Percentiles rank a stretch among this genome's conserved stretches.
These are phyloP conservation scores for Tetrapisispora phaffii DNA, from an alignment of 805 yeast species.

Conservation along the genomic window DNA sequence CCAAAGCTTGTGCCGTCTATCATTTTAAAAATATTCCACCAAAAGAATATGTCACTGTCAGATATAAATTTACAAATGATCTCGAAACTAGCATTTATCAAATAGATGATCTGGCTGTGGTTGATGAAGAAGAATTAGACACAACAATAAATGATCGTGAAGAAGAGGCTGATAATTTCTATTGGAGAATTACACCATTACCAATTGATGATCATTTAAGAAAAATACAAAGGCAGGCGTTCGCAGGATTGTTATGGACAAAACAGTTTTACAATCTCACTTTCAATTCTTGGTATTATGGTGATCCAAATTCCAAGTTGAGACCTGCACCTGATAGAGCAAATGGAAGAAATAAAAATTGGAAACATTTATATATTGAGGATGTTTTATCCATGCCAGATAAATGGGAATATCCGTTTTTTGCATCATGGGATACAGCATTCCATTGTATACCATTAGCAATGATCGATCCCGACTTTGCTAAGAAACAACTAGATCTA, in stretches of 20 bases:
- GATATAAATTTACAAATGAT: constrained; percentile 55
- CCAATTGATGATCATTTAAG: constrained; percentile 74
- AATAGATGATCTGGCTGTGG: constrained; percentile 30
- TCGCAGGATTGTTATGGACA: constrained; percentile 89
- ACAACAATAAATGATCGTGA: constrained; percentile 56
- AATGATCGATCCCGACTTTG: constrained; percentile 87
- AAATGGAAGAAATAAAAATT: constrained; percentile 75
- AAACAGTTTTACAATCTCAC: constrained; percentile 84
- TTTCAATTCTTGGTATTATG: constrained; percentile 77
- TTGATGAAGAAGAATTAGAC: constrained; percentile 72
- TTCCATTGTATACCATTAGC: constrained; percentile 90
- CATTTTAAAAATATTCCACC: constrained; percentile 73
- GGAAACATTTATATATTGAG: constrained; percentile 83
- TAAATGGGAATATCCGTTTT: constrained; percentile 93
- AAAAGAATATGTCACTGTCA: constrained; percentile 75
- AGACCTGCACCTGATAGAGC: constrained; percentile 78
- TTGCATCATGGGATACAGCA: constrained; percentile 95
- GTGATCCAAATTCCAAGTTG: constrained; percentile 67
- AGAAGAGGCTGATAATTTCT: constrained; percentile 86
- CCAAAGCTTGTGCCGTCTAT: constrained; percentile 80
- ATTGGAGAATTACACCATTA: constrained; percentile 78
- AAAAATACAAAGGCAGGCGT: constrained; percentile 83
- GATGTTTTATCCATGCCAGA: constrained; percentile 86
- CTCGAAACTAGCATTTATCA: constrained; percentile 18
- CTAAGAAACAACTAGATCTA: constrained; percentile 77